Conservation (phyloP, 2,329 filamentous ascomycete species). For the Rosellinia necatrix region DNA sequence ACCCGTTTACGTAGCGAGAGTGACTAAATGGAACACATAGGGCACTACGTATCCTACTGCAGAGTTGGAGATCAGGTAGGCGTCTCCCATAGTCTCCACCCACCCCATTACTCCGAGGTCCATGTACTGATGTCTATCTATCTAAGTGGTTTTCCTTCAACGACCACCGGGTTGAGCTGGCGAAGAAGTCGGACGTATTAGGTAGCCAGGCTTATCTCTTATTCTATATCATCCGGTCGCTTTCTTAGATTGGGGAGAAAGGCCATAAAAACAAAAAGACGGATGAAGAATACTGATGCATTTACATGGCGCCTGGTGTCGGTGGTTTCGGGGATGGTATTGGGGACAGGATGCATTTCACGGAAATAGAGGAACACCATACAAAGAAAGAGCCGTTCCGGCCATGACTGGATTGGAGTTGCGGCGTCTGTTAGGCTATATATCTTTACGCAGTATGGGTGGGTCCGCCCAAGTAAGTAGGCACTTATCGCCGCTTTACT, state of each 20-base stretch:
- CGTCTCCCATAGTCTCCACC: constrained; percentile 7
- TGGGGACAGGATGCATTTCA: constrained; percentile 21
- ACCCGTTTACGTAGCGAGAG: too few relatives aligned
- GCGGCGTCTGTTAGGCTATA: constrained; percentile 13
- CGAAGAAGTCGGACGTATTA: constrained; percentile 82
- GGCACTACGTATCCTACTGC: constrained; percentile 91
- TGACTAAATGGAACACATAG: constrained; percentile 34
- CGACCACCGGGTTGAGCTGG: constrained; percentile 88
- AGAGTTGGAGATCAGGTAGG: constrained; percentile 73
- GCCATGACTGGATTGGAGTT: constrained; percentile 16
- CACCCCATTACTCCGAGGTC: neutral
- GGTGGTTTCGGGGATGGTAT: constrained; percentile 16
- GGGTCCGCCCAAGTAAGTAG: too few relatives aligned
- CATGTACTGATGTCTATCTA: constrained; percentile 7
- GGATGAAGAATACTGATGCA: constrained; percentile 23
- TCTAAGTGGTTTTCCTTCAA: constrained; percentile 91
- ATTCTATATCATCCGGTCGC: constrained; percentile 77
- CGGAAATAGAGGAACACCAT: constrained; percentile 31
- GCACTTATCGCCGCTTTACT: neutral
- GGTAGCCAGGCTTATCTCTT: constrained; percentile 86
- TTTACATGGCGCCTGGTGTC: constrained; percentile 34
- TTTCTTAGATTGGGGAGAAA: constrained; percentile 25
- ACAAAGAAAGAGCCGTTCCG: neutral
- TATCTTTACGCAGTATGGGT: neutral
- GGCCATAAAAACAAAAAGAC: neutral